Evolutionary conservation across 805 yeast species (phyloP).

Genomic region (Candida verbasci): DNA sequence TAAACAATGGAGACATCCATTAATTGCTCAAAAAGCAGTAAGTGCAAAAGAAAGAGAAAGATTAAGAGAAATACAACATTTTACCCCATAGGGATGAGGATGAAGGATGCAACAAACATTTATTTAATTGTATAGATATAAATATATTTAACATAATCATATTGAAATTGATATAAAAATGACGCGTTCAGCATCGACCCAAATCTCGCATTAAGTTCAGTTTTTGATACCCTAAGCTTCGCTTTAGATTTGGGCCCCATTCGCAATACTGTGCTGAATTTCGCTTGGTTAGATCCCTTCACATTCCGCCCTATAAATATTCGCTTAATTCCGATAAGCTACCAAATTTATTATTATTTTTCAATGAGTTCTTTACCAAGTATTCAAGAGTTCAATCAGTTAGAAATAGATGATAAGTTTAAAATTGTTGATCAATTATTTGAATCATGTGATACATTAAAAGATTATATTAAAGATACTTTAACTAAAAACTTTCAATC

Average conservation of each 20-base stretch:
- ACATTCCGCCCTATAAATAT: too few species aligned
- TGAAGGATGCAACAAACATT: background rate
- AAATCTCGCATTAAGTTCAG: too few species aligned
- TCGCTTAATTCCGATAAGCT: constrained; percentile 2
- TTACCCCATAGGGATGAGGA: constrained; percentile 20
- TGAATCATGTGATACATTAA: constrained; percentile 55
- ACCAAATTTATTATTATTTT: too few species aligned
- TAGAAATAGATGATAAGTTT: constrained; percentile 22
- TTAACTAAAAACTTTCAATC: constrained; percentile 14
- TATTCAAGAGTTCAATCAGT: constrained; percentile 13
- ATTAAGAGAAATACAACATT: constrained; percentile 43
- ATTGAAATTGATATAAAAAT: too few species aligned
- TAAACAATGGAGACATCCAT: constrained; percentile 48
- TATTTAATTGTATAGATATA: background rate
- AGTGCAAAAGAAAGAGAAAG: constrained; percentile 35
- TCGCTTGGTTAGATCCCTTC: too few species aligned
- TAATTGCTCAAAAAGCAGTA: constrained; percentile 42
- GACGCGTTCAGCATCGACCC: too few species aligned
- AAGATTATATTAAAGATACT: constrained; percentile 30
- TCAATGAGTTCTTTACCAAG: too few species aligned
- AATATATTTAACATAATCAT: too few species aligned
- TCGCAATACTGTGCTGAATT: too few species aligned
- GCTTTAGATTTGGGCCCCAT: too few species aligned
- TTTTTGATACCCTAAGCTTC: too few species aligned
- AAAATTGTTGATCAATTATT: constrained; percentile 53